A percentile compares a stretch with the other conserved stretches of the same genome.
Evolutionary conservation across 345 rosid genomes (phyloP).

Genomic region (Turritis glabra): DNA sequence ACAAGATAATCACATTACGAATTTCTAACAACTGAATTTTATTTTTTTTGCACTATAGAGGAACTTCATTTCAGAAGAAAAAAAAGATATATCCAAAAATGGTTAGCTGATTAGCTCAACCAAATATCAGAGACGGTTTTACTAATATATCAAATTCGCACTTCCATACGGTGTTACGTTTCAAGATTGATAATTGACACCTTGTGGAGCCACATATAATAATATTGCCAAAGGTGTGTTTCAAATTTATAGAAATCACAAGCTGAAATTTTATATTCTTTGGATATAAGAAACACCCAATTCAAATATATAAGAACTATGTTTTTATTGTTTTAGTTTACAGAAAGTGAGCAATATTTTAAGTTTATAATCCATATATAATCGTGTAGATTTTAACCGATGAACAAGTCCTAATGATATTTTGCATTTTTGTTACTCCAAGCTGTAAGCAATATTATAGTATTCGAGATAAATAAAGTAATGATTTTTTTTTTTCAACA

Average conservation of each 20-base stretch:
- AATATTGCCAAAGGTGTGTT: not conserved
- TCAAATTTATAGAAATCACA: not conserved
- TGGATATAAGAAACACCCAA: not conserved
- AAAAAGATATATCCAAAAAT: not conserved
- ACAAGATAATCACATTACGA: not conserved
- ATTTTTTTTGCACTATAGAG: not conserved
- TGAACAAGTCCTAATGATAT: not conserved
- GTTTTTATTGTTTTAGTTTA: not conserved
- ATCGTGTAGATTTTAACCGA: constrained; percentile 1
- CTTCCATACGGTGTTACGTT: not conserved
- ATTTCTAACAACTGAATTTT: not conserved
- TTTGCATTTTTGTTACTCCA: not conserved
- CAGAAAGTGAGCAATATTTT: not conserved
- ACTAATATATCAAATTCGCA: not conserved
- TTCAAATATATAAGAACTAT: not conserved
- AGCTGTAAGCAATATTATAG: not conserved
- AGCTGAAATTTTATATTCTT: not conserved
- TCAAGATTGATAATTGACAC: not conserved
- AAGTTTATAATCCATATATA: too few relatives aligned
- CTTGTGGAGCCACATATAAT: not conserved
- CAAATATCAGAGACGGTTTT: not conserved
- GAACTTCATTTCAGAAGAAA: not conserved
- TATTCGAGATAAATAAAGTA: not conserved
- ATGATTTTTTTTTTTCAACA: not conserved
- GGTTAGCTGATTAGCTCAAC: not conserved